Evolutionary conservation across 768 basidiomycete genomes (phyloP).

Genomic region (Tylopilus balloui): DNA sequence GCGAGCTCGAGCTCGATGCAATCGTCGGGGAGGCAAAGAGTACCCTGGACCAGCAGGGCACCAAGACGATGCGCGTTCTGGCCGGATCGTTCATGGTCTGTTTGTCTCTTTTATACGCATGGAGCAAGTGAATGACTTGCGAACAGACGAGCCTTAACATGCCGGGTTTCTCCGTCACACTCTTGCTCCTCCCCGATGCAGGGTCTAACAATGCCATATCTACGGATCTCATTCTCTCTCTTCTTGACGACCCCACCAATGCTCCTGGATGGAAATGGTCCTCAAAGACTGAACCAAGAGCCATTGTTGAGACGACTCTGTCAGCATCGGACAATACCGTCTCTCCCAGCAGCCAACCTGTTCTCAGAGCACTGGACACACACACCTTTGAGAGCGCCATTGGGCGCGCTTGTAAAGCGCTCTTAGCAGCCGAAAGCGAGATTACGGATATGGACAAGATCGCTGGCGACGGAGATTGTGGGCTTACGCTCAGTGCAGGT

Average conservation of each 20-base stretch:
- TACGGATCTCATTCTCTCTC: conserved; percentile 47
- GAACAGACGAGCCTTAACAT: conserved; percentile 82
- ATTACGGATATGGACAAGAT: conserved; percentile 90
- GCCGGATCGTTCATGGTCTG: conserved; percentile 84
- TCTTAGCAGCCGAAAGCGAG: conserved; percentile 79
- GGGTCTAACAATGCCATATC: conserved; percentile 37
- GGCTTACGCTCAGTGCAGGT: conserved; percentile 67
- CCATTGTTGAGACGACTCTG: conserved; percentile 12
- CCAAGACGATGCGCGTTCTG: conserved; percentile 59
- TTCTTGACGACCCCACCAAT: conserved; percentile 63
- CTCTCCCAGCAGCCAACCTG: conserved; percentile 1
- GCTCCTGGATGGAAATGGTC: conserved; percentile 88
- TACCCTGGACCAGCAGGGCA: conserved; percentile 51
- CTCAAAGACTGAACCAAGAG: conserved; percentile 40
- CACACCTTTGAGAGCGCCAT: conserved; percentile 52
- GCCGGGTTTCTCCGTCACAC: conserved; percentile 86
- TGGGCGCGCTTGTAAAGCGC: conserved; percentile 53
- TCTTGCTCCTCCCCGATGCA: conserved; percentile 64
- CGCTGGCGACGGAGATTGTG: conserved; percentile 86
- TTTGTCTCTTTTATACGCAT: background rate
- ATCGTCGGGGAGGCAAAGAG: conserved; percentile 59
- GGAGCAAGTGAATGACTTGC: background rate
- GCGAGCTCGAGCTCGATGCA: conserved; percentile 74
- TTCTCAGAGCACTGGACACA: conserved; percentile 40
- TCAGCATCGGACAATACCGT: conserved; percentile 11